Evolutionary conservation across 768 basidiomycete species (phyloP), one percentile per base, ranked within the genome.

Genomic region (Boletus insuetus): DNA sequence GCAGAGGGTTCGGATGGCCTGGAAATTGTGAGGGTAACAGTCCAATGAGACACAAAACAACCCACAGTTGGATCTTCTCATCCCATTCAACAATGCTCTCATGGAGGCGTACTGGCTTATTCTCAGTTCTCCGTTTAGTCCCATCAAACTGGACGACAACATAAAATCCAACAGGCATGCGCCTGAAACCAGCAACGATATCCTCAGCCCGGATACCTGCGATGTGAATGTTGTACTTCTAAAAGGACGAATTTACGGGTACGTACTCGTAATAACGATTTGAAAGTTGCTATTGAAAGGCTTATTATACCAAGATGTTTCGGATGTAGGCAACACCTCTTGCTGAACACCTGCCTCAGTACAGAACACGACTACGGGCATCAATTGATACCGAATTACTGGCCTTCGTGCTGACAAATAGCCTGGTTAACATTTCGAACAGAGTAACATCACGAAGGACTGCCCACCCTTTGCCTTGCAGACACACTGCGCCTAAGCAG

Each of bases 131-230:
- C 7, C 26, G 14, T 37, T n/a, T 22, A 3, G 1, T 22, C 0
- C 35, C 20, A 22, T 16, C n/a, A 14, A 29, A 37, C 2, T 50
- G 14, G 3, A 54, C 34, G 0, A 22, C 32, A 14, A 61, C 42
- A 38, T 49, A 56, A 19, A 63, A 54, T 6, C 62, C 62, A 4
- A 49, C 24, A 6, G 61, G 62, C 7, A 56, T 47, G 2, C 45
- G 48, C 2, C 13, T 26, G 14, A 56, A 35, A 49, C 54, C 54
- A 26, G 22, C 22, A 11, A n/a, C 3, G 13, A 60, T 16, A 46
- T 54, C 24, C 7, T 50, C 53, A 17, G 43, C 58, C 1, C 42
- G 62, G 37, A 63, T 46, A 7, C 32, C 62, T 61, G 17, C 13
- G 3, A 16, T 16, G 22, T 39, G 13, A 6, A 9, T 29, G 10